phyloP scores from a whole-genome alignment of 257 asterid genomes.

The Craterostigma plantagineum region DNA sequence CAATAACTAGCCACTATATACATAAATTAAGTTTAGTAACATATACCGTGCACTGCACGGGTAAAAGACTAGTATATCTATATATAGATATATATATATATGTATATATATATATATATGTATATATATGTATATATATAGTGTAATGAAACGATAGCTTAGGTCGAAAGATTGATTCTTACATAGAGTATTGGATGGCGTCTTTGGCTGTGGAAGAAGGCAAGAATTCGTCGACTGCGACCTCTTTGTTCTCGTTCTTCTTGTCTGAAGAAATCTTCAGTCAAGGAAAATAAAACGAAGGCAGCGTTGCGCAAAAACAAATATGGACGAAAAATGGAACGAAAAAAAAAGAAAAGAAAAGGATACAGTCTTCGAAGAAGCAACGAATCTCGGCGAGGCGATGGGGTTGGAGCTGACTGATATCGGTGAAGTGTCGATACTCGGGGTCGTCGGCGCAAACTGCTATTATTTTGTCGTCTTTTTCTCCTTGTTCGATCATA shows the following conservation, averaged over 20 bases:
- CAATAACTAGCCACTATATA: too few relatives aligned
- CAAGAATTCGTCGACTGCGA: conserved; percentile 54
- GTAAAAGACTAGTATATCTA: too few relatives aligned
- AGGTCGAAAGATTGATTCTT: conserved; percentile 9
- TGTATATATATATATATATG: too few relatives aligned
- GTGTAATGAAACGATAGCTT: neutral
- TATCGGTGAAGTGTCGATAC: conserved; percentile 74
- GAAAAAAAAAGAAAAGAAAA: too few relatives aligned
- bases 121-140: too few relatives aligned
- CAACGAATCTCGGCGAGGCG: conserved; percentile 85
- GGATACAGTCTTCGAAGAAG: conserved; percentile 92
- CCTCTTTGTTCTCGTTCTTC: conserved; percentile 84
- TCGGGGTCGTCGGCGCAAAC: conserved; percentile 98
- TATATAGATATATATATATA: too few relatives aligned
- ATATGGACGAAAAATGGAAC: too few relatives aligned
- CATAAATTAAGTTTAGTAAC: too few relatives aligned
- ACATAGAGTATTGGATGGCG: conserved; percentile 76
- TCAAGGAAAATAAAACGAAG: neutral
- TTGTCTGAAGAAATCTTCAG: conserved; percentile 24
- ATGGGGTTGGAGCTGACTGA: conserved; percentile 86
- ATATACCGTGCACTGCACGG: too few relatives aligned
- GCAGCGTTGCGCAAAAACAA: neutral
- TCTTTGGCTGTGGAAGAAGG: conserved; percentile 42
- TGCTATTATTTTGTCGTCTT: conserved; percentile 91
- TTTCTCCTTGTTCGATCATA: conserved; percentile 98